These are phyloP conservation scores for Moricandia moricandioides DNA, from an alignment of 345 rosid genomes.

Conservation along the genomic window DNA sequence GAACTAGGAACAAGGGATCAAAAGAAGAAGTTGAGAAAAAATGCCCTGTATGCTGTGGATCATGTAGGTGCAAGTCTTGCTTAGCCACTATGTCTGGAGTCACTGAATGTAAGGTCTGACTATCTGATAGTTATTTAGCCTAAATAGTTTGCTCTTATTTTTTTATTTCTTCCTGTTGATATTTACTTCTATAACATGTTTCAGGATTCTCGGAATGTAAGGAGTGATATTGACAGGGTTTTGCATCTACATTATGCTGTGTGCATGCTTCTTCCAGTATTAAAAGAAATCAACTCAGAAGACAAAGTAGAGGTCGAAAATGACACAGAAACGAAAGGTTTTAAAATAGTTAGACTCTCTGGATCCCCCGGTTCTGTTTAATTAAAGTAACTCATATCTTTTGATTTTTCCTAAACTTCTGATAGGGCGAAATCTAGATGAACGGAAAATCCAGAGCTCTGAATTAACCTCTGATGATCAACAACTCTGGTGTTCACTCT, in stretches of 20 bases:
- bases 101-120: conserved; percentile 74
- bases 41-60: conserved; percentile 85
- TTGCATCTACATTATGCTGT: conserved; percentile 74
- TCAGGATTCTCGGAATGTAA: conserved; percentile 58
- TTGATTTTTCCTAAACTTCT: conserved; percentile 20
- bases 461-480: neutral
- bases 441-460: neutral
- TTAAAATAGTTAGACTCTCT: neutral
- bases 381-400: conserved; percentile 18
- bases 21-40: conserved; percentile 64
- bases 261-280: conserved; percentile 89
- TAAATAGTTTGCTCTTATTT: conserved; percentile 5
- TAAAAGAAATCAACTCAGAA: conserved; percentile 70
- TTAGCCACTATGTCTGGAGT: conserved; percentile 50
- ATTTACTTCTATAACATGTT: conserved; percentile 27
- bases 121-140: conserved; percentile 29
- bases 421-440: conserved; percentile 3
- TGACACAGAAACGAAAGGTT: conserved; percentile 71
- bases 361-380: neutral
- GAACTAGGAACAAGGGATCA: conserved; percentile 41
- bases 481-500: conserved; percentile 46
- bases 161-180: conserved; percentile 8
- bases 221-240: conserved; percentile 62
- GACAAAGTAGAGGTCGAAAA: conserved; percentile 55
- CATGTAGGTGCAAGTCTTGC: conserved; percentile 82